Base-by-base conservation (phyloP, 2,329 filamentous ascomycete genomes). In the Botrytis aclada region DNA sequence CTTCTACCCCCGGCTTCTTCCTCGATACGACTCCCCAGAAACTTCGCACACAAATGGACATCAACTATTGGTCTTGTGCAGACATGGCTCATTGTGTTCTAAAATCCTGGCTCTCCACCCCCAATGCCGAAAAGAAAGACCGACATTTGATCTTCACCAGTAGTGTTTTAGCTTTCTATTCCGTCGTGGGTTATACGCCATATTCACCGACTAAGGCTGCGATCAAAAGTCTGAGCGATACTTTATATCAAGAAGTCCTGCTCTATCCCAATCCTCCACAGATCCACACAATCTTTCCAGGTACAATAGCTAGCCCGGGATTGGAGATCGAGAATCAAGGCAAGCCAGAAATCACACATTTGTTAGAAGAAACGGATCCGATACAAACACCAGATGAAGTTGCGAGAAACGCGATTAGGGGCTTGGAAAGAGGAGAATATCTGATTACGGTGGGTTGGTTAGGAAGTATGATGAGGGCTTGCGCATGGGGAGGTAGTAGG, bases 111-210 rank as follows among this genome's bases (percentile, higher is more conserved):
- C 88, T 94, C 62, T 83, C 84, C 5, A 54, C 64, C 6, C 85
- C 86, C 20, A 81, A 84, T 14, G 79, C 85, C 51, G 82, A 85
- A 66, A 78, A 83, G 8, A 69, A 87, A 75, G 85, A 90, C 16
- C 88, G 91, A 71, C 95, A 98, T 82, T 86, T 99, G 76, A 89
- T 99, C 80, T 93, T 98, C 83, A 98, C 96, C 0, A 90, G 91
- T 25, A 96, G 92, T 34, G 88, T 91, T 9, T 83, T 91, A 29
- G 92, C 92, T 2, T 92, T 97, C 78, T 90, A 92, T 78, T 88
- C 93, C 20, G 82, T 97, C 47, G 88, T 91, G 20, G 96, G 96
- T 39, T 99, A 99, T 82, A 87, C 86, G 0, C 88, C 93, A 0
- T 99, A 99, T 82, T 88, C 90, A 0, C 93, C 95, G 4, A 87